Percentiles rank a stretch among this genome's conserved stretches.
Conservation (phyloP, 805 yeast genomes). For the Yamadazyma nakazawae region DNA sequence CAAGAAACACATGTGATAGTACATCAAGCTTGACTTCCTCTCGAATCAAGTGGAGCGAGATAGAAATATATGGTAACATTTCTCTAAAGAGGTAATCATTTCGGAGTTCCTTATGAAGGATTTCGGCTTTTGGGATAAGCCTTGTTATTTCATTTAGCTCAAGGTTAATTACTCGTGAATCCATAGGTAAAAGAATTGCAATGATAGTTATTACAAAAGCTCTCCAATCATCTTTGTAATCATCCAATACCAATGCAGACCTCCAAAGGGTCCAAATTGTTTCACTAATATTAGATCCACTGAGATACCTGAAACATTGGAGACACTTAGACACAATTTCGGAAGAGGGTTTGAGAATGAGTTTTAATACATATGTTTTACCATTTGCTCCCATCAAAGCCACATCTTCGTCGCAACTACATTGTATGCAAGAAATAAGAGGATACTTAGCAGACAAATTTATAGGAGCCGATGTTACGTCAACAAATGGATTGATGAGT, state of each 20-base stretch:
- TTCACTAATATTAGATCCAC: conserved; percentile 57
- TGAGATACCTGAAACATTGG: conserved; percentile 48
- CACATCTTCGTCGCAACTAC: conserved; percentile 28
- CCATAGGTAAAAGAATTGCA: conserved; percentile 48
- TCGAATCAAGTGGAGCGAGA: conserved; percentile 69
- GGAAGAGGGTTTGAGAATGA: conserved; percentile 45
- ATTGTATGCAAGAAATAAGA: conserved; percentile 20
- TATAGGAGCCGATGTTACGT: conserved; percentile 16
- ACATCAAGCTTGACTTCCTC: conserved; percentile 71
- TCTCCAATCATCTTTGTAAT: conserved; percentile 53
- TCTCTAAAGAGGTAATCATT: conserved; percentile 46
- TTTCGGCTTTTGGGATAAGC: conserved; percentile 29
- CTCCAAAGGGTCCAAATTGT: conserved; percentile 65
- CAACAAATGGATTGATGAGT: conserved; percentile 58
- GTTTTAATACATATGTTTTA: conserved; percentile 22
- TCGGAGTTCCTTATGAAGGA: conserved; percentile 22
- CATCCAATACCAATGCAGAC: conserved; percentile 44
- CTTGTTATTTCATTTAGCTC: conserved; percentile 26
- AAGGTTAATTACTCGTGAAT: conserved; percentile 16
- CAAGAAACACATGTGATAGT: conserved; percentile 31
- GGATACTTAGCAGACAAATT: conserved; percentile 7
- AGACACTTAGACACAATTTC: conserved; percentile 45
- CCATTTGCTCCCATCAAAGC: conserved; percentile 23
- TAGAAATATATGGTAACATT: conserved; percentile 57
- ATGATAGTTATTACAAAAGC: conserved; percentile 53